These are phyloP conservation scores for Arabidopsis suecica DNA, from an alignment of 345 rosid species.

Conservation along the genomic window DNA sequence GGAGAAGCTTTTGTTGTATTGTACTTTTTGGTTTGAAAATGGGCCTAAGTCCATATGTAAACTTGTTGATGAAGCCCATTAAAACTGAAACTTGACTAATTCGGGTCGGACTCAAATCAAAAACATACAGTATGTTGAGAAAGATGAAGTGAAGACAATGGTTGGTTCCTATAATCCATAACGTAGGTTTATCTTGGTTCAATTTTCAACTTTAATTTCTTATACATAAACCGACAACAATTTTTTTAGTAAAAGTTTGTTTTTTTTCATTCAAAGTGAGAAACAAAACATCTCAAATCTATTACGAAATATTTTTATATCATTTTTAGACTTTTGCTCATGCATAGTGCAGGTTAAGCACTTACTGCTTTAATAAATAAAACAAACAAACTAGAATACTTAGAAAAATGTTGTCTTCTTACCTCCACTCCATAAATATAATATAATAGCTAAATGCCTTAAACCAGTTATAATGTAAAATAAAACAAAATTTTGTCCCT, in stretches of 20 bases:
- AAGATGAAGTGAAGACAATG: background rate
- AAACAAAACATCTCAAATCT: background rate
- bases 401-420: background rate
- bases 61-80: background rate
- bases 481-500: constrained; percentile 13
- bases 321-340: background rate
- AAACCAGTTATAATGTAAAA: constrained; percentile 4
- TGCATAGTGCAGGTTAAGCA: background rate
- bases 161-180: background rate
- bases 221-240: background rate
- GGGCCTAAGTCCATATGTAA: background rate
- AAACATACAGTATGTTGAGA: background rate
- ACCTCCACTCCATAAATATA: background rate
- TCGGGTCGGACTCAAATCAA: background rate
- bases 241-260: too few species aligned
- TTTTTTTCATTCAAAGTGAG: too few species aligned
- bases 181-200: background rate
- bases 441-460: background rate
- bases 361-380: background rate
- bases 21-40: background rate
- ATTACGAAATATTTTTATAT: background rate
- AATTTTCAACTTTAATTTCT: background rate
- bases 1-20: background rate
- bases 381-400: background rate
- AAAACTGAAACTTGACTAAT: background rate